Percentiles rank a stretch among this genome's conserved stretches.
Evolutionary conservation across 208 protist genomes (phyloP).

Genomic region (Chromosphaera perkinsii): DNA sequence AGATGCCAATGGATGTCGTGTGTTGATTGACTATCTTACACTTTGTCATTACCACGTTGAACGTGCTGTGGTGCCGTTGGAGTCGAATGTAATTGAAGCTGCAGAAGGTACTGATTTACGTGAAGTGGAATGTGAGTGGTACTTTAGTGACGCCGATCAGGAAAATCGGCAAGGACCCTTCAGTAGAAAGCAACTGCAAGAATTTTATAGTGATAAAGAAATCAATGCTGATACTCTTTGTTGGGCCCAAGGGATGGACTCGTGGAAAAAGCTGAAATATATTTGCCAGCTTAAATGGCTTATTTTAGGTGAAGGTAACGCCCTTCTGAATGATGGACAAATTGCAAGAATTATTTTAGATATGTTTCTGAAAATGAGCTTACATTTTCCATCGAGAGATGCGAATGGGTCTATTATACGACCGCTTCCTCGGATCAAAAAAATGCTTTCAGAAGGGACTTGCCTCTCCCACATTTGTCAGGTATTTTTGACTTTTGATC

Average conservation of each 20-base stretch:
- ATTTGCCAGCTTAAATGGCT: slow-evolving; percentile 85
- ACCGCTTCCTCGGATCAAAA: slow-evolving; percentile 79
- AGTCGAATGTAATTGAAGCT: slow-evolving; percentile 68
- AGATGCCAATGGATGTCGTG: slow-evolving; percentile 69
- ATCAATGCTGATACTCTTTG: slow-evolving; percentile 53
- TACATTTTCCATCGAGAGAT: slow-evolving; percentile 74
- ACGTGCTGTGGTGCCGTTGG: slow-evolving; percentile 64
- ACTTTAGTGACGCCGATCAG: slow-evolving; percentile 58
- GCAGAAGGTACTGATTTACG: slow-evolving; percentile 5
- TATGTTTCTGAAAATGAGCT: slow-evolving; percentile 74
- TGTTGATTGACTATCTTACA: slow-evolving; percentile 70
- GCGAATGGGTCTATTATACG: slow-evolving; percentile 74
- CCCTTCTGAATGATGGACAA: slow-evolving; percentile 73
- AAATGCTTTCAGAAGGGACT: slow-evolving; percentile 65
- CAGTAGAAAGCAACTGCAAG: slow-evolving; percentile 60
- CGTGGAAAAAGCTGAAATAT: slow-evolving; percentile 70
- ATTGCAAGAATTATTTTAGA: slow-evolving; percentile 69
- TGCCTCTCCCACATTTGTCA: slow-evolving; percentile 74
- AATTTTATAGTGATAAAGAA: slow-evolving; percentile 36
- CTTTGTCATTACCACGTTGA: slow-evolving; percentile 83
- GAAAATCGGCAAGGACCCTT: slow-evolving; percentile 59
- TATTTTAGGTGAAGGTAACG: slow-evolving; percentile 51
- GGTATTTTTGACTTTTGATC: slow-evolving; percentile 78
- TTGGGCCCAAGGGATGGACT: slow-evolving; percentile 85
- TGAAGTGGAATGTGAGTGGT: slow-evolving; percentile 75